phyloP scores from a whole-genome alignment of 2,329 filamentous ascomycete genomes.

The Neospermospora avenae region DNA sequence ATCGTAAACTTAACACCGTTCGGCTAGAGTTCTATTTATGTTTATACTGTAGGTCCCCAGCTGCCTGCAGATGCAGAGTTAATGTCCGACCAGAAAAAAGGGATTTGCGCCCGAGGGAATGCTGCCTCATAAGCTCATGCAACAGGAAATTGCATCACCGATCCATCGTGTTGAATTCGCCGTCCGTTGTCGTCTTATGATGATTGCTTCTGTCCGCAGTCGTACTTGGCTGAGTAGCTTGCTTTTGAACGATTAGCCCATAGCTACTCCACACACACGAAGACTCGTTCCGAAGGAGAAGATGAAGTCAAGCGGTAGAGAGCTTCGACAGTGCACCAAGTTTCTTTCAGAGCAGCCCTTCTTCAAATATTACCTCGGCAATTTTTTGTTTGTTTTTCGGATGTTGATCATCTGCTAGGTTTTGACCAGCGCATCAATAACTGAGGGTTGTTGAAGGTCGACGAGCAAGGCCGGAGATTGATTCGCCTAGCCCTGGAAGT shows the following conservation, averaged over 20 bases:
- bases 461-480: not conserved
- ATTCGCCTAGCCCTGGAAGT: not conserved
- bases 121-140: too few species aligned
- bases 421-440: slow-evolving; percentile 2
- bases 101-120: too few species aligned
- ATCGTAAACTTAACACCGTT: too few species aligned
- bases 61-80: too few species aligned
- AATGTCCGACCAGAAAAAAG: too few species aligned
- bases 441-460: not conserved
- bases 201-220: not conserved
- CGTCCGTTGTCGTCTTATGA: not conserved
- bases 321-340: too few species aligned
- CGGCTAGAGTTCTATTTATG: too few species aligned
- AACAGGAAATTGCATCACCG: too few species aligned
- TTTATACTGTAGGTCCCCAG: too few species aligned
- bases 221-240: not conserved
- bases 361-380: not conserved
- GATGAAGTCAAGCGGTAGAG: not conserved
- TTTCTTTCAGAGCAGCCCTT: not conserved
- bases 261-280: not conserved
- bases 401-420: not conserved
- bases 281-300: not conserved
- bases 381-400: not conserved
- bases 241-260: not conserved
- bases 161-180: too few species aligned